Percentiles rank a stretch among this genome's conserved stretches.
These are phyloP conservation scores for Globisporangium recalcitrans DNA, from an alignment of 352 stramenopile genomes.

Conservation along the genomic window DNA sequence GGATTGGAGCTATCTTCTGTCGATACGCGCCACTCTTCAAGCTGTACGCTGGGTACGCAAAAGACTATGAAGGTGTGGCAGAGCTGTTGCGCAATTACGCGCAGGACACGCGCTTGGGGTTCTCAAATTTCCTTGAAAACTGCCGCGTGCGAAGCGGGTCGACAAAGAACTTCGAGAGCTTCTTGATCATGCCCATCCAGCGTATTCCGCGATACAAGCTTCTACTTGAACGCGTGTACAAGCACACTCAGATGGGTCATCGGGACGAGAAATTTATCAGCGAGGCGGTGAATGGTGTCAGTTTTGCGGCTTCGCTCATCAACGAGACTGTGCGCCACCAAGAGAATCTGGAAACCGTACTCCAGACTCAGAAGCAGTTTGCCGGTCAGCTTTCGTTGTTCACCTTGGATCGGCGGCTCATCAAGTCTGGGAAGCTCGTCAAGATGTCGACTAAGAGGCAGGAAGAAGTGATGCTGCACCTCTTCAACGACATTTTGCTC, in stretches of 20 bases:
- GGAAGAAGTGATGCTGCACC: slow-evolving; percentile 78
- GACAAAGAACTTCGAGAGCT: slow-evolving; percentile 69
- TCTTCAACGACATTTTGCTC: slow-evolving; percentile 85
- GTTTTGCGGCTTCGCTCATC: slow-evolving; percentile 60
- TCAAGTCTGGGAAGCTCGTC: slow-evolving; percentile 64
- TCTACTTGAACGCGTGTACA: slow-evolving; percentile 69
- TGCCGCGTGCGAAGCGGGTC: slow-evolving; percentile 51
- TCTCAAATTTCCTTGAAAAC: slow-evolving; percentile 48
- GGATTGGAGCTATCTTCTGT: slow-evolving; percentile 74
- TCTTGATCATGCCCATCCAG: slow-evolving; percentile 91
- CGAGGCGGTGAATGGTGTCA: slow-evolving; percentile 54
- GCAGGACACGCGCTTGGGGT: slow-evolving; percentile 39
- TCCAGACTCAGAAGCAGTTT: slow-evolving; percentile 79
- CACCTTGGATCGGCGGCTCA: slow-evolving; percentile 48
- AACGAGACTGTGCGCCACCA: slow-evolving; percentile 83
- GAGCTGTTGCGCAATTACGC: slow-evolving; percentile 53
- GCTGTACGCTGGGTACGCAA: slow-evolving; percentile 76
- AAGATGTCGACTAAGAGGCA: slow-evolving; percentile 82
- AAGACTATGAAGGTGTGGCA: slow-evolving; percentile 78
- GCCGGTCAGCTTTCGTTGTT: slow-evolving; percentile 64
- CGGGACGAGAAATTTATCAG: slow-evolving; percentile 57
- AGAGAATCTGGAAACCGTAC: slow-evolving; percentile 74
- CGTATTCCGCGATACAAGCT: slow-evolving; percentile 90
- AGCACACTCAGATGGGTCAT: slow-evolving; percentile 60
- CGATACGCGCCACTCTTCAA: slow-evolving; percentile 81